These are phyloP conservation scores for Diaporthe aspalathi DNA, from an alignment of 2,329 filamentous ascomycete species.

Conservation along the genomic window DNA sequence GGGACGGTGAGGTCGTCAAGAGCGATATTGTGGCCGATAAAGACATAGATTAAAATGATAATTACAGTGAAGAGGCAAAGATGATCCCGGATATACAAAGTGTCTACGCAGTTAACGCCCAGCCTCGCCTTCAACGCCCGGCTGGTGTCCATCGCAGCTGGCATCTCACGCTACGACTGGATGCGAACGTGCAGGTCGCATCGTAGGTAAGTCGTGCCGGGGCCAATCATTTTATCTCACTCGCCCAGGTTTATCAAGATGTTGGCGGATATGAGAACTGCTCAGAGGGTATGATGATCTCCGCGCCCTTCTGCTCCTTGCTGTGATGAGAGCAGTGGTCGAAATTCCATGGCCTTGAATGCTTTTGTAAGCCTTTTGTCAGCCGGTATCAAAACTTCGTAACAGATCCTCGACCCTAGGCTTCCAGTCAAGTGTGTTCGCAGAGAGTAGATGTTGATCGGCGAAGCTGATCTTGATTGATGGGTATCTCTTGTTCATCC, in stretches of 20 bases:
- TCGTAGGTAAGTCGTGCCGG: neutral
- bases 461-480: neutral
- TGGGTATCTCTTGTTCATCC: slow-evolving; percentile 11
- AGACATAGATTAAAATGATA: neutral
- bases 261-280: neutral
- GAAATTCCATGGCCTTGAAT: neutral
- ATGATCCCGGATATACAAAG: neutral
- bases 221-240: neutral
- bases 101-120: neutral
- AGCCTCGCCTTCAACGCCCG: neutral
- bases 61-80: neutral
- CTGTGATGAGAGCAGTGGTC: neutral
- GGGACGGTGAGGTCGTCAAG: slow-evolving; percentile 15
- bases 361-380: neutral
- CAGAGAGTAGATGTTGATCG: neutral
- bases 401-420: too few species aligned
- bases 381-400: neutral
- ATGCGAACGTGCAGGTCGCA: neutral
- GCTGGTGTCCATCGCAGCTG: slow-evolving; percentile 9
- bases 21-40: neutral
- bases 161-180: neutral
- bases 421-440: neutral
- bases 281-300: neutral
- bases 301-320: neutral
- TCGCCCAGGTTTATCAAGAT: neutral